These are phyloP conservation scores for Stygiomarasmius scandens DNA, from an alignment of 1,284 basidiomycete species.

Conservation along the genomic window DNA sequence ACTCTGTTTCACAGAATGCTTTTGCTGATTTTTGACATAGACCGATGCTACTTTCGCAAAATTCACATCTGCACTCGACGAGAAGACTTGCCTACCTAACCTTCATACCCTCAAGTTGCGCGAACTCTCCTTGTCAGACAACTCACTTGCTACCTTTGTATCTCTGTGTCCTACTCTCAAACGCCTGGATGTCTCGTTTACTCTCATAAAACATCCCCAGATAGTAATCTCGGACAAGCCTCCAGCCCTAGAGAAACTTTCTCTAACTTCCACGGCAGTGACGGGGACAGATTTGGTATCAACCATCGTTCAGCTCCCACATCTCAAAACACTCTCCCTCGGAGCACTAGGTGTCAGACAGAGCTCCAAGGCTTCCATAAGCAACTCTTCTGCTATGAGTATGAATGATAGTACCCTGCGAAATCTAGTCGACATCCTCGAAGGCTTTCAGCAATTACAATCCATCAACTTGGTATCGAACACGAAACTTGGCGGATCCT, in stretches of 20 bases:
- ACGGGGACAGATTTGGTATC: slow-evolving; percentile 42
- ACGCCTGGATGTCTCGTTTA: slow-evolving; percentile 68
- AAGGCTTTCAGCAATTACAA: slow-evolving; percentile 42
- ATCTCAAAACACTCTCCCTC: slow-evolving; percentile 53
- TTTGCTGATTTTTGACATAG: slow-evolving; percentile 33
- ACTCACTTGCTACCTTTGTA: slow-evolving; percentile 45
- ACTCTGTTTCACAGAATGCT: not conserved
- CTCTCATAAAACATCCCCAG: slow-evolving; percentile 45
- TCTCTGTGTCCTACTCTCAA: slow-evolving; percentile 50
- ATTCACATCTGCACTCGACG: slow-evolving; percentile 37
- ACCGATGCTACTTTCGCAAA: slow-evolving; percentile 58
- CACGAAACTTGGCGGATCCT: slow-evolving; percentile 51
- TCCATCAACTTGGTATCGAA: slow-evolving; percentile 65
- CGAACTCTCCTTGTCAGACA: slow-evolving; percentile 55
- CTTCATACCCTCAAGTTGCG: slow-evolving; percentile 62
- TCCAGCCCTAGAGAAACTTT: slow-evolving; percentile 55
- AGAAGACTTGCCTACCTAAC: slow-evolving; percentile 34
- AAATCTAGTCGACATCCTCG: slow-evolving; percentile 46
- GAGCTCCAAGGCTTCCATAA: slow-evolving; percentile 45
- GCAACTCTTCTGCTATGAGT: slow-evolving; percentile 53
- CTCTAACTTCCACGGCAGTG: slow-evolving; percentile 59
- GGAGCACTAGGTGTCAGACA: slow-evolving; percentile 60
- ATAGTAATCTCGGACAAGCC: slow-evolving; percentile 16
- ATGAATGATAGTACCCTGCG: slow-evolving; percentile 55
- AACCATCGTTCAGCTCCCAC: slow-evolving; percentile 40